phyloP scores from a whole-genome alignment of 345 rosid species.

The Eucalyptus polyanthemos region DNA sequence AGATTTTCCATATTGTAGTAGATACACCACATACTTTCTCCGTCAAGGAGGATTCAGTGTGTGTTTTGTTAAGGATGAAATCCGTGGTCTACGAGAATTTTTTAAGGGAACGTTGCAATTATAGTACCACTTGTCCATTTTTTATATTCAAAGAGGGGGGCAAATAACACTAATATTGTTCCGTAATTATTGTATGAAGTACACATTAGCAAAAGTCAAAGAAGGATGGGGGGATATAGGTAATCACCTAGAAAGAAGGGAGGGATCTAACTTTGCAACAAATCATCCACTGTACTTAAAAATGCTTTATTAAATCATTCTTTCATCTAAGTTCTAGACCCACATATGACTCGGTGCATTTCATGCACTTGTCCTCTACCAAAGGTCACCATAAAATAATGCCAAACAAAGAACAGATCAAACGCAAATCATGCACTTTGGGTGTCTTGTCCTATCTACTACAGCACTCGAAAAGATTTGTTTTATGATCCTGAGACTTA shows the following conservation, averaged over 20 bases:
- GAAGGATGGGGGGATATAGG: conserved; percentile 20
- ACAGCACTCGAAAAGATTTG: conserved; percentile 7
- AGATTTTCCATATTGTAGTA: conserved; percentile 5
- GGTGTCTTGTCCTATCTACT: conserved; percentile 35
- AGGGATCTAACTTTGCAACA: conserved; percentile 12
- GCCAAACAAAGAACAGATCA: neutral
- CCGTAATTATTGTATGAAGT: conserved; percentile 12
- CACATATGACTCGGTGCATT: conserved; percentile 31
- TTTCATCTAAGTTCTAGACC: conserved; percentile 2
- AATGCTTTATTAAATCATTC: conserved; percentile 2
- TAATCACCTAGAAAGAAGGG: conserved; percentile 24
- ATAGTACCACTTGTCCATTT: conserved; percentile 20
- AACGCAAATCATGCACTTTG: neutral
- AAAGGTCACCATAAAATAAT: neutral
- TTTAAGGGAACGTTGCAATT: conserved; percentile 4
- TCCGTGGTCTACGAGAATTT: conserved; percentile 9
- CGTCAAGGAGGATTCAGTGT: conserved; percentile 31
- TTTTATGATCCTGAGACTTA: conserved; percentile 1
- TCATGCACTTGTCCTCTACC: conserved; percentile 15
- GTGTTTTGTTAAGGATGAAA: conserved; percentile 11
- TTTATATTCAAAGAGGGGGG: neutral
- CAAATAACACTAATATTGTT: conserved; percentile 6
- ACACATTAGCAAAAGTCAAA: conserved; percentile 48
- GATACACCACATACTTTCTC: conserved; percentile 17
- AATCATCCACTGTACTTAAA: conserved; percentile 22